A percentile compares a stretch with the other conserved stretches of the same genome.
phyloP scores from a whole-genome alignment of 2,329 filamentous ascomycete species.

The Neofusicoccum sp. region DNA sequence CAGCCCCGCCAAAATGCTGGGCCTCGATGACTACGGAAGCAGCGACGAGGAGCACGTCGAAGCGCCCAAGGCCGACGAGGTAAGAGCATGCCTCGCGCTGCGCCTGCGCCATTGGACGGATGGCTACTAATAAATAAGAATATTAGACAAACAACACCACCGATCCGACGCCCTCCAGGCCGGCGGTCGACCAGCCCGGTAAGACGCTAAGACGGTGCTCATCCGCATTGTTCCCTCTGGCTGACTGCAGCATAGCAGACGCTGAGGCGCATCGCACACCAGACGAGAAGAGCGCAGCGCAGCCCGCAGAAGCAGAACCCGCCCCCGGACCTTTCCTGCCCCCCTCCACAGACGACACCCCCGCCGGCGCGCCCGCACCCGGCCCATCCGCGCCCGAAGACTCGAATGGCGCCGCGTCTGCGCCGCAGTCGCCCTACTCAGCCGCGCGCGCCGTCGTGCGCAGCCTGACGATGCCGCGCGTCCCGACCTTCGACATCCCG shows the following conservation, averaged over 20 bases:
- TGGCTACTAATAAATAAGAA: constrained; percentile 46
- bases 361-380: constrained; percentile 14
- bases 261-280: not conserved
- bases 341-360: not conserved
- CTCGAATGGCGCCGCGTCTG: constrained; percentile 22
- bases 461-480: constrained; percentile 69
- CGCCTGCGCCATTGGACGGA: constrained; percentile 32
- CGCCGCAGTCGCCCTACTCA: constrained; percentile 63
- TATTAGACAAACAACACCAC: constrained; percentile 19
- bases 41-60: constrained; percentile 45
- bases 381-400: constrained; percentile 23
- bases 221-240: not conserved
- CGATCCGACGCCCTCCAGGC: not conserved
- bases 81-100: constrained; percentile 32
- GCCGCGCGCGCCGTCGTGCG: constrained; percentile 63
- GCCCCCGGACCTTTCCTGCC: constrained; percentile 4
- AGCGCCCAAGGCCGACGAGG: constrained; percentile 33
- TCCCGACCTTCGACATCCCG: constrained; percentile 72
- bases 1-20: constrained; percentile 34
- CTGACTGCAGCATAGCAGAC: not conserved
- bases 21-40: constrained; percentile 45
- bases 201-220: not conserved
- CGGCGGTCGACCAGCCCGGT: constrained; percentile 19
- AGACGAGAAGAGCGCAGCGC: not conserved
- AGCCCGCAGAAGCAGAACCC: not conserved